Conservation (phyloP, 371 early-diverging fungal species). For the Rhizomucor pusillus region DNA sequence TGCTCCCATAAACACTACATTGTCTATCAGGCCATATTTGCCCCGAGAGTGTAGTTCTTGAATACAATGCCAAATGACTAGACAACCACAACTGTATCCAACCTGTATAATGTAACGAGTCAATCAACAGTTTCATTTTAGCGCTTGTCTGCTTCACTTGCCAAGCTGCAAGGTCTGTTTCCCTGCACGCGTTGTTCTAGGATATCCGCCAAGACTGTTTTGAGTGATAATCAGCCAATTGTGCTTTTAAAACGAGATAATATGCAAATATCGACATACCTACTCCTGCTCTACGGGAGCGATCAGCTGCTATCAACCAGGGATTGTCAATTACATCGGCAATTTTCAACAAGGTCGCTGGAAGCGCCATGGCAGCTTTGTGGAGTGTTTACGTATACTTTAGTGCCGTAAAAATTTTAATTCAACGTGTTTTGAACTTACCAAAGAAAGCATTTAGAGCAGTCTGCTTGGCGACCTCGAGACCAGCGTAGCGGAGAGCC, state of each 20-base stretch:
- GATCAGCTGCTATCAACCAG: constrained; percentile 85
- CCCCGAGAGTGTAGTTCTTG: constrained; percentile 72
- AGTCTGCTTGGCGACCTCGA: constrained; percentile 85
- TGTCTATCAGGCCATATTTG: constrained; percentile 49
- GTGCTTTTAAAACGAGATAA: too few species aligned
- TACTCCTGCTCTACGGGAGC: constrained; percentile 87
- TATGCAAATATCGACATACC: constrained; percentile 17
- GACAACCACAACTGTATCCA: constrained; percentile 91
- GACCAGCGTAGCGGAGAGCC: constrained; percentile 78
- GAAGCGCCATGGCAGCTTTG: constrained; percentile 83
- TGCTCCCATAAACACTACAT: constrained; percentile 64
- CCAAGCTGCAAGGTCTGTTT: constrained; percentile 86
- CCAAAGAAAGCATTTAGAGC: constrained; percentile 74
- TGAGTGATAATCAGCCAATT: too few species aligned
- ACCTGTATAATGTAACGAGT: constrained; percentile 17
- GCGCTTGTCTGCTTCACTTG: constrained; percentile 23
- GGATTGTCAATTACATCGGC: constrained; percentile 84
- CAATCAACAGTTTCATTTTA: neutral
- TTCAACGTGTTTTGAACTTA: constrained; percentile 8
- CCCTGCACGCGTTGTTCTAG: constrained; percentile 83
- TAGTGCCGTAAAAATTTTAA: neutral
- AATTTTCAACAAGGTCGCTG: constrained; percentile 51
- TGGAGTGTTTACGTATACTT: neutral
- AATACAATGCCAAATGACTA: constrained; percentile 87
- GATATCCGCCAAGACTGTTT: constrained; percentile 74